phyloP scores from a whole-genome alignment of 257 asterid species.

The Henckelia pumila region DNA sequence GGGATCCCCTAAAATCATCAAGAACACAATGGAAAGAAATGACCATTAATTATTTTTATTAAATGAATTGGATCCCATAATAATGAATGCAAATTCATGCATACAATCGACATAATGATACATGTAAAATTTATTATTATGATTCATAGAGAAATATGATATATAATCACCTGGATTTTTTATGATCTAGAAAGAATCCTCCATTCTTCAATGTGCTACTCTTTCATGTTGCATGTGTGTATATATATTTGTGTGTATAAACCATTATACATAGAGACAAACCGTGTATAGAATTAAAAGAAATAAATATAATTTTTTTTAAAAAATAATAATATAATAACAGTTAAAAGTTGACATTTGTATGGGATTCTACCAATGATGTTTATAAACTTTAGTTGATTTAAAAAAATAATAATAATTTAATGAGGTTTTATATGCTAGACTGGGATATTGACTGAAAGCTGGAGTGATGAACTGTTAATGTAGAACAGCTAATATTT shows the following conservation, averaged over 20 bases:
- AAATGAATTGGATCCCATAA: slow-evolving; percentile 26
- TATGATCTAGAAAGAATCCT: background rate
- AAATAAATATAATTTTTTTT: background rate
- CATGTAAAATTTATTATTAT: background rate
- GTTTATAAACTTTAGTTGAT: no score
- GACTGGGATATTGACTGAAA: slow-evolving; percentile 31
- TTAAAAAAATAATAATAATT: slow-evolving; percentile 3
- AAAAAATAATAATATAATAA: background rate
- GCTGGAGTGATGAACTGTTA: slow-evolving; percentile 34
- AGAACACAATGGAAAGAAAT: background rate
- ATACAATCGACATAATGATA: background rate
- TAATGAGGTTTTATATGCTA: slow-evolving; percentile 13
- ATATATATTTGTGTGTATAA: background rate
- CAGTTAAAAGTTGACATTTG: slow-evolving; percentile 34
- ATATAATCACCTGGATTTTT: background rate
- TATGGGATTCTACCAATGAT: no score
- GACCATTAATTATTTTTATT: slow-evolving; percentile 26
- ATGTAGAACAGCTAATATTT: slow-evolving; percentile 29
- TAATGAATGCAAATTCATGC: slow-evolving; percentile 22
- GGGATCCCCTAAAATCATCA: background rate
- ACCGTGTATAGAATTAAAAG: slow-evolving; percentile 2
- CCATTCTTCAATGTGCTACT: background rate
- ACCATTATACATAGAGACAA: background rate
- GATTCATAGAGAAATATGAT: background rate
- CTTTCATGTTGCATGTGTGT: background rate